A percentile compares a stretch with the other conserved stretches of the same genome.
These are phyloP conservation scores for Ceratocystiopsis brevicomis DNA, from an alignment of 2,329 filamentous ascomycete genomes.

Conservation along the genomic window DNA sequence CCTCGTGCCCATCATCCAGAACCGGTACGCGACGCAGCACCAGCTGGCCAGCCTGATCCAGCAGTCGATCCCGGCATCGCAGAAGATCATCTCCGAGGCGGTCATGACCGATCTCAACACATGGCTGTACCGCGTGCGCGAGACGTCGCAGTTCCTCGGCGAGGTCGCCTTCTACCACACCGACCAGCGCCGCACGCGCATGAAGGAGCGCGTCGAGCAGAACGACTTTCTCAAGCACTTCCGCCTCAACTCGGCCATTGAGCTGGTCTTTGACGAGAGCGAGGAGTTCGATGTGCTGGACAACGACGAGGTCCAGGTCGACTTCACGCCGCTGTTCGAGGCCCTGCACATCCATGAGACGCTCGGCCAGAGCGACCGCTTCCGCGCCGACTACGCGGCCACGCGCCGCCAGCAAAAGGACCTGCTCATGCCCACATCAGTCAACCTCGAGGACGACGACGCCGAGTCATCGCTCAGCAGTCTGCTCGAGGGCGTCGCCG, in stretches of 20 bases:
- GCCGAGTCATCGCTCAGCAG: constrained; percentile 77
- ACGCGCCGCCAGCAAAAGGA: constrained; percentile 87
- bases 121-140: constrained; percentile 86
- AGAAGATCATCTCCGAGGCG: constrained; percentile 82
- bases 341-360: constrained; percentile 93
- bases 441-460: constrained; percentile 67
- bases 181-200: constrained; percentile 62
- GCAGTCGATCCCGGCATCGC: constrained; percentile 80
- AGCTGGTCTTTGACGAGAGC: constrained; percentile 83
- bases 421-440: constrained; percentile 55
- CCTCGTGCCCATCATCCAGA: constrained; percentile 50
- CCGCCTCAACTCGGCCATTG: constrained; percentile 87
- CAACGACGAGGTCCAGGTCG: constrained; percentile 86
- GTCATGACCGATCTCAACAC: constrained; percentile 96
- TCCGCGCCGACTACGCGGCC: constrained; percentile 76
- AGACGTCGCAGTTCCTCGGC: constrained; percentile 87
- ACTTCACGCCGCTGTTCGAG: constrained; percentile 88
- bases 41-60: constrained; percentile 92
- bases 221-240: constrained; percentile 62
- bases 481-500: constrained; percentile 79
- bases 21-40: constrained; percentile 82
- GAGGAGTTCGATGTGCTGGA: constrained; percentile 92
- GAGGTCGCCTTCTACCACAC: constrained; percentile 97
- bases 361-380: constrained; percentile 78
- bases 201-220: constrained; percentile 63